Evolutionary conservation across 164 flowering plant genomes (phyloP).

Genomic region (Vitis riparia): DNA sequence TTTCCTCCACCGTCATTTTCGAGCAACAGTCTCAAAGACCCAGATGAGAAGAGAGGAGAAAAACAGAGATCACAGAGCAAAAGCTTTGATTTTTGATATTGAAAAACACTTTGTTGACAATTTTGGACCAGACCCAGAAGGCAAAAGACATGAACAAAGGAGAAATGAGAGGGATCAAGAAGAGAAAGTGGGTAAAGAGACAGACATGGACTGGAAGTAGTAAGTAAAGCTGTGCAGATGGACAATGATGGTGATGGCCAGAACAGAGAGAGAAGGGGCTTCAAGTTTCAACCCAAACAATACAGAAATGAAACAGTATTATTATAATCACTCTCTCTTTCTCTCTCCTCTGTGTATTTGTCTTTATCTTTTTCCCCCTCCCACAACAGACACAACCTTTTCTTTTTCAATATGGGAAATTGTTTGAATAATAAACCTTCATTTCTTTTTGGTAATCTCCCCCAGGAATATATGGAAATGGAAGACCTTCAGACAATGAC

Average conservation of each 20-base stretch:
- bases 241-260: slow-evolving; percentile 40
- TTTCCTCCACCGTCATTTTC: slow-evolving; percentile 39
- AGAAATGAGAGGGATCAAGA: slow-evolving; percentile 2
- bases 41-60: slow-evolving; percentile 8
- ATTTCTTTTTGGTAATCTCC: not conserved
- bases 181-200: not conserved
- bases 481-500: not conserved
- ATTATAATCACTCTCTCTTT: slow-evolving; percentile 3
- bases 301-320: slow-evolving; percentile 18
- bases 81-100: slow-evolving; percentile 8
- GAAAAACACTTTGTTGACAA: not conserved
- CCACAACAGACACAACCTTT: slow-evolving; percentile 3
- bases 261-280: slow-evolving; percentile 12
- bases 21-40: slow-evolving; percentile 9
- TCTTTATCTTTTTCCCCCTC: slow-evolving; percentile 22
- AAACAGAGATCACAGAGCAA: slow-evolving; percentile 18
- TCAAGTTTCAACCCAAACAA: slow-evolving; percentile 19
- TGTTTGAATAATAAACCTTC: not conserved
- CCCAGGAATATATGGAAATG: not conserved
- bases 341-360: slow-evolving; percentile 10
- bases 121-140: slow-evolving; percentile 18
- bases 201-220: slow-evolving; percentile 8
- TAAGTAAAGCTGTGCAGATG: slow-evolving; percentile 20
- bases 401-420: not conserved
- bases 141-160: slow-evolving; percentile 3